Percentiles rank a stretch among this genome's conserved stretches.
Conservation (phyloP, 2,329 filamentous ascomycete genomes). For the Fusarium virguliforme region DNA sequence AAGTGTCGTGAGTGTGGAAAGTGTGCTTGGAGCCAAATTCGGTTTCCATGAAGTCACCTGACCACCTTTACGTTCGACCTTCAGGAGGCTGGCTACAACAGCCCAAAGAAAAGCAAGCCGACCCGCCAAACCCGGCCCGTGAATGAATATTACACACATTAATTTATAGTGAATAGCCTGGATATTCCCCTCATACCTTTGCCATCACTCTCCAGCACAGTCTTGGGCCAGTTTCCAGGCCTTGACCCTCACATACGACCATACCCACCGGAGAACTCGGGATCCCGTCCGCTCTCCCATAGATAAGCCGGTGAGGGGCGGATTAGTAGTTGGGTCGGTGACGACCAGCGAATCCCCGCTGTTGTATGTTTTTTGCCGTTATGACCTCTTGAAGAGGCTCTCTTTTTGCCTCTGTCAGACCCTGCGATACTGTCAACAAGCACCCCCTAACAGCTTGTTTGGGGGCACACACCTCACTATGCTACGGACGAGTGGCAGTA, state of each 20-base stretch:
- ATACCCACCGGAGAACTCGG: conserved; percentile 8
- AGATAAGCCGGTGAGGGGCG: conserved; percentile 10
- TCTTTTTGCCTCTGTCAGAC: not conserved
- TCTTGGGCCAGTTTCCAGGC: not conserved
- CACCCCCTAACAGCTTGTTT: too few relatives aligned
- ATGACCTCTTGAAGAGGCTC: not conserved
- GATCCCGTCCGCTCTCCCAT: conserved; percentile 11
- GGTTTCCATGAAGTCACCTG: too few relatives aligned
- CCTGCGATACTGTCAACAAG: not conserved
- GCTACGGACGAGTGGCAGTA: too few relatives aligned
- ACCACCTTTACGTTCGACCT: too few relatives aligned
- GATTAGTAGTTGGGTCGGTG: conserved; percentile 13
- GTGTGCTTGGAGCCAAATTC: too few relatives aligned
- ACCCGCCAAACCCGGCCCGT: too few relatives aligned
- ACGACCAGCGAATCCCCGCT: conserved; percentile 10
- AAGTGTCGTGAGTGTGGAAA: not conserved
- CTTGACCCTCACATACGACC: not conserved
- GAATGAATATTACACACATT: too few relatives aligned
- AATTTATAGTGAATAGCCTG: too few relatives aligned
- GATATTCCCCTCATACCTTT: too few relatives aligned
- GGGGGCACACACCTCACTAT: too few relatives aligned
- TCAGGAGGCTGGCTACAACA: too few relatives aligned
- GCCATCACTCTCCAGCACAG: not conserved
- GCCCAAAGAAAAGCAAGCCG: too few relatives aligned
- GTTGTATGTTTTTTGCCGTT: not conserved